Evolutionary conservation across 2,329 filamentous ascomycete genomes (phyloP), one percentile per base, ranked within the genome.

Genomic region (Moelleriella libera): DNA sequence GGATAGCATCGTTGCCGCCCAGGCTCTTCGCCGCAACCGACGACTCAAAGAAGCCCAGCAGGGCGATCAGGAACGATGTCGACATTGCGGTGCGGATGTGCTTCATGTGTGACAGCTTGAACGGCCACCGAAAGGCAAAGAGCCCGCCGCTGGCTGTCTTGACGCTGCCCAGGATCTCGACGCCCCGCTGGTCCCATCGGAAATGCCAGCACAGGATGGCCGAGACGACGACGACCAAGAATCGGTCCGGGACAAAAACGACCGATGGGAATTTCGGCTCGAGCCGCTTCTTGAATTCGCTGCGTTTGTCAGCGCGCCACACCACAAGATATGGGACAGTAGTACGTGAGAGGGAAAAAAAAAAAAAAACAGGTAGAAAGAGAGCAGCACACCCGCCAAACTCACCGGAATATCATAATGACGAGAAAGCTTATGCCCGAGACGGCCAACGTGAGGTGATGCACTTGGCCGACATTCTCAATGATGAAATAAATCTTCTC

Each of bases 11-110:
- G 45, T 70, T 71, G 41, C 78, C 77, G 6, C 84, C 85, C 3
- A 98, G 69, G 52, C 86, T 90, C 66, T 97, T 97, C 37, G 92
- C 92, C 1, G 92, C 92, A 10, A 98, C 88, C 0, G 88, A 95
- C 3, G 88, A 95, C 64, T 98, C 92, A 57, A 98, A 98, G 66
- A 98, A 98, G n/a, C 92, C 92, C 0, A 98, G 80, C 29, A 98
- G 73, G 1, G 89, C 88, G 53, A 98, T 95, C 47, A 97, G 73
- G 58, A 98, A 95, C 0, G 88, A 85, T 0, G 92, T 97, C 46
- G 86, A 83, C 75, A 97, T 84, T 39, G 88, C 85, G 52, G 88
- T 84, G 28, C 85, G 82, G 47, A 94, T 85, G 60, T 96, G 84
- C 29, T 78, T 75, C 71, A 97, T 81, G 55, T 94, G 79, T 5